phyloP scores from a whole-genome alignment of 225 moss, liverwort and hornwort genomes.

The Neckera pumila region DNA sequence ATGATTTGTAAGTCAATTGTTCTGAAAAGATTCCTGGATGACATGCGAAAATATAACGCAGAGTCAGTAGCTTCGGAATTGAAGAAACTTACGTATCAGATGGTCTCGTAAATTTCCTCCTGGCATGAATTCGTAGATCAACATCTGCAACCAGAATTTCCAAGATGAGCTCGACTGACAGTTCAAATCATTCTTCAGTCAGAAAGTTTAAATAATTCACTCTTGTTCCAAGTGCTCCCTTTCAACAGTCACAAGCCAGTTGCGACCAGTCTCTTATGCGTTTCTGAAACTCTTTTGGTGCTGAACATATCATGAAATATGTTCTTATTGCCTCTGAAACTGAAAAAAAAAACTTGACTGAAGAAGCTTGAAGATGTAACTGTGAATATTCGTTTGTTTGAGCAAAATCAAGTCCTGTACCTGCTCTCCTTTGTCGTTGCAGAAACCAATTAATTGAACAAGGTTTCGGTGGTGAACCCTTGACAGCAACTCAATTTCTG shows the following conservation, averaged over 20 bases:
- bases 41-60: not conserved
- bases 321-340: not conserved
- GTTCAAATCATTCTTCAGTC: not conserved
- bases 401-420: not conserved
- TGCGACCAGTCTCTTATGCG: not conserved
- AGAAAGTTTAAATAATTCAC: not conserved
- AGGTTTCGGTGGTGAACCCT: conserved; percentile 48
- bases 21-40: not conserved
- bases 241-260: not conserved
- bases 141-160: conserved; percentile 38
- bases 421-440: conserved; percentile 50
- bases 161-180: not conserved
- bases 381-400: not conserved
- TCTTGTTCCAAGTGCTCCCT: not conserved
- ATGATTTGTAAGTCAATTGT: not conserved
- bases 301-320: too few relatives aligned
- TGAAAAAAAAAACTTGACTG: not conserved
- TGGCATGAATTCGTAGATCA: conserved; percentile 73
- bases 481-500: conserved; percentile 37
- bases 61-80: not conserved
- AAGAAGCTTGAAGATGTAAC: not conserved
- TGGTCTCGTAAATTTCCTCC: conserved; percentile 75
- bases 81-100: conserved; percentile 34
- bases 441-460: conserved; percentile 42
- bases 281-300: not conserved